phyloP scores from a whole-genome alignment of 495 filamentous ascomycete genomes.

The Talaromyces trachyspermus region DNA sequence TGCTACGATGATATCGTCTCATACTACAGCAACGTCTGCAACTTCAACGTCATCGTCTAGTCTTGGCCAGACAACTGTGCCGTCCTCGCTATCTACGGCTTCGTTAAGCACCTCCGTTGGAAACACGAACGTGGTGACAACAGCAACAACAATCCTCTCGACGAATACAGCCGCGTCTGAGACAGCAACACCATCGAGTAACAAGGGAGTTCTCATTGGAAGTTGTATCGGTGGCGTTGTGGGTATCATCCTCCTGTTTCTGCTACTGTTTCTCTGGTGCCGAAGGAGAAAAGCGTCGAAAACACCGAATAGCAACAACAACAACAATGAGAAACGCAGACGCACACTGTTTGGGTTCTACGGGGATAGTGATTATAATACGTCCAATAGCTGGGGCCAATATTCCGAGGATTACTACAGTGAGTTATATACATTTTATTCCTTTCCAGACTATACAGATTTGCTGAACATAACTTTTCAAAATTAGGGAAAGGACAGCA shows the following conservation, averaged over 20 bases:
- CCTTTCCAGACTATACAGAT: neutral
- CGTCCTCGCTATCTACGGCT: neutral
- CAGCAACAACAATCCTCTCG: neutral
- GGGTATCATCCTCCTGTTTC: constrained; percentile 14
- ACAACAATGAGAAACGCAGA: too few species aligned
- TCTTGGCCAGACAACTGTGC: neutral
- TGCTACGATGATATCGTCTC: constrained; percentile 1
- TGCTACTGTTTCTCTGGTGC: constrained; percentile 17
- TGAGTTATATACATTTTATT: neutral
- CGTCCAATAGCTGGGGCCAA: neutral
- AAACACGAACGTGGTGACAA: neutral
- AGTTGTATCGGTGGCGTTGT: constrained; percentile 19
- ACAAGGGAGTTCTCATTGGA: constrained; percentile 20
- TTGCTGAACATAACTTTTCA: too few species aligned
- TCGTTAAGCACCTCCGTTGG: constrained; percentile 5
- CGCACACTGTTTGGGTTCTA: too few species aligned
- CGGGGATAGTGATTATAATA: neutral
- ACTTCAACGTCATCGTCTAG: neutral
- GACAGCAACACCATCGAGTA: neutral
- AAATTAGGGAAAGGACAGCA: too few species aligned
- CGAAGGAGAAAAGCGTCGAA: constrained; percentile 15
- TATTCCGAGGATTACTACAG: neutral
- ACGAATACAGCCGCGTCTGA: neutral
- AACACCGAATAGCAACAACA: too few species aligned
- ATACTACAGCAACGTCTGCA: neutral